These are phyloP conservation scores for Ustilago vetiveriae DNA, from an alignment of 1,284 basidiomycete genomes.

Conservation along the genomic window DNA sequence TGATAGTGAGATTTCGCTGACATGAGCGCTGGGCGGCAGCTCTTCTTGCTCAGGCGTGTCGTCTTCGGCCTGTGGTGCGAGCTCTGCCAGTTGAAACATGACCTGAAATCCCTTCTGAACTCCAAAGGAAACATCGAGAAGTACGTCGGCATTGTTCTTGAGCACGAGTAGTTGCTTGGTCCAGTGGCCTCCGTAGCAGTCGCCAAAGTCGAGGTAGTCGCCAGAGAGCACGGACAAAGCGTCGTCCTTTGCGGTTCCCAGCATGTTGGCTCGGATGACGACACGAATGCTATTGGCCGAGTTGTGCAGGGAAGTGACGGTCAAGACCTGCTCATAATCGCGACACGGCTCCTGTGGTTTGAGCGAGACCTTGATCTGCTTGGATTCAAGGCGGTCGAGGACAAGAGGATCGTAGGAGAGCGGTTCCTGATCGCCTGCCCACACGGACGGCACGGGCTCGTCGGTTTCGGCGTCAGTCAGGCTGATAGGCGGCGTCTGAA, in stretches of 20 bases:
- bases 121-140: constrained; percentile 69
- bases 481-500: constrained; percentile 44
- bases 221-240: constrained; percentile 69
- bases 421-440: constrained; percentile 40
- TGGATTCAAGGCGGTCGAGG: constrained; percentile 29
- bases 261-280: constrained; percentile 63
- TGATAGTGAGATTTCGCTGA: constrained; percentile 39
- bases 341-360: constrained; percentile 53
- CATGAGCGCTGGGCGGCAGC: constrained; percentile 35
- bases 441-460: constrained; percentile 37
- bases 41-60: constrained; percentile 38
- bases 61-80: constrained; percentile 58
- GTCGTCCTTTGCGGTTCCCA: constrained; percentile 66
- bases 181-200: constrained; percentile 70
- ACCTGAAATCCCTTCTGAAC: constrained; percentile 69
- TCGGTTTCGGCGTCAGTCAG: constrained; percentile 35
- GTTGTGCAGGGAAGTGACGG: constrained; percentile 60
- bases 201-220: constrained; percentile 69
- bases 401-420: constrained; percentile 28
- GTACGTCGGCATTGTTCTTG: constrained; percentile 69
- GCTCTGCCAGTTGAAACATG: constrained; percentile 69
- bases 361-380: constrained; percentile 44
- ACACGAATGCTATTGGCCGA: constrained; percentile 55
- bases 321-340: constrained; percentile 63
- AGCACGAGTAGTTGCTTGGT: constrained; percentile 69